A percentile compares a stretch with the other conserved stretches of the same genome.
phyloP scores from a whole-genome alignment of 106 monocot genomes.

The Alisma plantagoaquatica region DNA sequence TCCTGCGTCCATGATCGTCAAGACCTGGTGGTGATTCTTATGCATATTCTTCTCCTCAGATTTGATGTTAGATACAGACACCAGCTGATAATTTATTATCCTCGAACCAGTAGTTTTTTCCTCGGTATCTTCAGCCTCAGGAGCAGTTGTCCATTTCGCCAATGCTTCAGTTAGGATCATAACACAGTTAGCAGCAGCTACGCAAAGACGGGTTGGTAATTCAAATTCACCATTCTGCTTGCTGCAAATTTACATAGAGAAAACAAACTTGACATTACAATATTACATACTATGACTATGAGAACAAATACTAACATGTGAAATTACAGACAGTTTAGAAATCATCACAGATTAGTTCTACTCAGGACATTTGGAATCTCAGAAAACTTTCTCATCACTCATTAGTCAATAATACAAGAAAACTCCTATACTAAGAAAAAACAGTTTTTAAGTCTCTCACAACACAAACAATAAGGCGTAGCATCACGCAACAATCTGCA shows the following conservation, averaged over 20 bases:
- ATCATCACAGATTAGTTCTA: not conserved
- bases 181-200: slow-evolving; percentile 17
- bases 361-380: too few relatives aligned
- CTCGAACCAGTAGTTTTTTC: not conserved
- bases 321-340: not conserved
- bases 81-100: not conserved
- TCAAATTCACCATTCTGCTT: slow-evolving; percentile 6
- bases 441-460: too few relatives aligned
- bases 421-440: too few relatives aligned
- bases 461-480: too few relatives aligned
- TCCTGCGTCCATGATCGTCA: not conserved
- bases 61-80: not conserved
- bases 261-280: not conserved
- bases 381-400: too few relatives aligned
- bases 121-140: not conserved
- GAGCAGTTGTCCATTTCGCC: not conserved
- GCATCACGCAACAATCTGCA: too few relatives aligned
- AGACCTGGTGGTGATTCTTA: not conserved
- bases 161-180: slow-evolving; percentile 12
- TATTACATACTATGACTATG: not conserved
- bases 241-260: slow-evolving; percentile 6
- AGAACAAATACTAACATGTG: too few relatives aligned
- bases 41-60: not conserved
- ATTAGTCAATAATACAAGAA: too few relatives aligned
- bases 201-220: slow-evolving; percentile 15